Base-by-base conservation (phyloP, 805 yeast genomes). In the Hermanozyma aechmeae region DNA sequence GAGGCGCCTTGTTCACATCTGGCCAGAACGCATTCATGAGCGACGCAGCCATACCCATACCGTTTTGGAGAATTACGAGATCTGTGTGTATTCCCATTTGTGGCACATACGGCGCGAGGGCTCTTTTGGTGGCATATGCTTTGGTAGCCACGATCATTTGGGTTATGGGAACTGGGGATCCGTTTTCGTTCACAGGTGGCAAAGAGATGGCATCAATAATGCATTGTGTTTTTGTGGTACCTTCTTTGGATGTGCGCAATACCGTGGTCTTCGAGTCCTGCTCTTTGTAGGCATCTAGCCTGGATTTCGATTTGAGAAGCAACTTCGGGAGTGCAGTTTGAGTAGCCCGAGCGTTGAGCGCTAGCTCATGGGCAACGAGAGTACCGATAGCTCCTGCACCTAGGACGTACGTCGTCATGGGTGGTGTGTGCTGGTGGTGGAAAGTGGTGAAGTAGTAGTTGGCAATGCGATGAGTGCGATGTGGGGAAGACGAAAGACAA, bases 41-140 rank as follows among this genome's bases (percentile, higher is more conserved):
- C 32, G 65, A 62, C 9, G 69, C 81, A 5, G 68, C 48, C 24
- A 73, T 63, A 7, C 97, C 97, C 63, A 86, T 65, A 1, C 86
- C 98, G 50, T 92, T 84, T 32, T 84, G 97, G n/a, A 87, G 42
- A 14, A 87, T 50, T 25, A 87, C 39, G 3, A 86, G 50, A 32
- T 73, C 75, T 1, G 87, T 68, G 3, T 57, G 46, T 2, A 57
- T 46, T 16, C 56, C 51, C 16, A 89, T 63, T 31, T 56, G 56
- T 2, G 67, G 62, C 13, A 73, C 36, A 29, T 75, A 61, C 3
- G 79, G 79, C 19, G 43, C 46, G 12, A 87, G 35, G 0, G 96
- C 93, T 3, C 52, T 50, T 14, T 64, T 55, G 0, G 94, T 80
- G 44, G 80, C 83, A 36, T 79, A 74, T 0, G 93, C 75, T 52